Percentiles rank a stretch among this genome's conserved stretches.
phyloP scores from a whole-genome alignment of 228 moss, liverwort and hornwort species.

The Sphagnum magellanicum region DNA sequence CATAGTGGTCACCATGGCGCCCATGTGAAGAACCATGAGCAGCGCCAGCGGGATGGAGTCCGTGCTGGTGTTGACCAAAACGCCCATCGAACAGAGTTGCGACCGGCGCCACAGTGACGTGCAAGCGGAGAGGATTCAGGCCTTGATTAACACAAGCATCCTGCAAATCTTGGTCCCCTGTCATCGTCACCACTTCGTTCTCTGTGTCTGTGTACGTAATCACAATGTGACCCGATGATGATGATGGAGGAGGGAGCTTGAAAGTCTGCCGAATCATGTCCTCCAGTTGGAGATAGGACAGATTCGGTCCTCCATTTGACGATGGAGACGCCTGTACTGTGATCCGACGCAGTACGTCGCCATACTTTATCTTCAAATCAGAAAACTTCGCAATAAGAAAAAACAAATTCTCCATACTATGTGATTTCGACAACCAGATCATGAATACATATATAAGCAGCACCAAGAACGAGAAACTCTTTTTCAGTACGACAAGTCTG shows the following conservation, averaged over 20 bases:
- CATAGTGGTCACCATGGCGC: slow-evolving; percentile 23
- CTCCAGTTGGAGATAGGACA: slow-evolving; percentile 54
- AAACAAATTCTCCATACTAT: too few species aligned
- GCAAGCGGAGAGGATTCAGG: slow-evolving; percentile 71
- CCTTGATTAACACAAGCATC: slow-evolving; percentile 69
- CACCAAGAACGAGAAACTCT: too few species aligned
- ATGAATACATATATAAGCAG: too few species aligned
- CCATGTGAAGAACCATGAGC: slow-evolving; percentile 2
- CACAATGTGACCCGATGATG: slow-evolving; percentile 14
- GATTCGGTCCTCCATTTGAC: slow-evolving; percentile 12
- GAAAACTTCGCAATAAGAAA: too few species aligned
- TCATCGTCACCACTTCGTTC: slow-evolving; percentile 73
- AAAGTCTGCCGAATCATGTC: slow-evolving; percentile 52
- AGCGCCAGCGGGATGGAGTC: too few species aligned
- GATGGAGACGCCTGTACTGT: slow-evolving; percentile 19
- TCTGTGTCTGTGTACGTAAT: slow-evolving; percentile 73
- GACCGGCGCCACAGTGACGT: slow-evolving; percentile 19
- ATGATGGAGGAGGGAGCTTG: slow-evolving; percentile 39
- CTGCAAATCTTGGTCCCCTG: slow-evolving; percentile 48
- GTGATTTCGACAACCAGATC: too few species aligned
- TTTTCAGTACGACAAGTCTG: too few species aligned
- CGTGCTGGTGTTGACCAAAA: too few species aligned
- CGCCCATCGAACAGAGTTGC: too few species aligned
- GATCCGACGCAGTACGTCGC: slow-evolving; percentile 63
- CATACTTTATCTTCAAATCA: slow-evolving; percentile 49